phyloP scores from a whole-genome alignment of 768 basidiomycete genomes.

The Amanita thiersii region DNA sequence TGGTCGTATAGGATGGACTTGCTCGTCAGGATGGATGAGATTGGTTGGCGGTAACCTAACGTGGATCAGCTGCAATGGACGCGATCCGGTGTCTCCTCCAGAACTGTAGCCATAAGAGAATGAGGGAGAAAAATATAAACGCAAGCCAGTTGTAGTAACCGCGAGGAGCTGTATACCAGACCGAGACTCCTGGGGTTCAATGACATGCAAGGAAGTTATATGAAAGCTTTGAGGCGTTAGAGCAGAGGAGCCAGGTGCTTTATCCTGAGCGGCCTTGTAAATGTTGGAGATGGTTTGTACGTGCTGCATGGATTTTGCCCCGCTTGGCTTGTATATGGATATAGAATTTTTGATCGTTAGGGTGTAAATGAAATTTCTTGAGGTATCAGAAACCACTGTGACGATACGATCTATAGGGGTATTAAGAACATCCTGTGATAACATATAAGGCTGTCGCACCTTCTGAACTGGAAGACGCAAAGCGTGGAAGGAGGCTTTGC shows the following conservation, averaged over 20 bases:
- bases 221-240: conserved; percentile 64
- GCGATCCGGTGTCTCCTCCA: conserved; percentile 16
- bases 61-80: conserved; percentile 62
- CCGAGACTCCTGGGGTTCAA: conserved; percentile 61
- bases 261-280: conserved; percentile 72
- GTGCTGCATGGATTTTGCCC: conserved; percentile 62
- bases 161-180: conserved; percentile 71
- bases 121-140: conserved; percentile 73
- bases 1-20: conserved; percentile 42
- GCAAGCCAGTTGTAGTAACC: conserved; percentile 72
- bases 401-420: conserved; percentile 57
- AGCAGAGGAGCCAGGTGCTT: conserved; percentile 69
- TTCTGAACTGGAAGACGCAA: conserved; percentile 53
- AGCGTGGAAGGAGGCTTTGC: conserved; percentile 71
- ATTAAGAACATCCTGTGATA: conserved; percentile 5
- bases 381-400: conserved; percentile 55
- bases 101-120: conserved; percentile 38
- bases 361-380: conserved; percentile 72
- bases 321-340: conserved; percentile 53
- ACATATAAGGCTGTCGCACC: conserved; percentile 36
- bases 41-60: conserved; percentile 73
- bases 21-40: conserved; percentile 71
- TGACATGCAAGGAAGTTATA: conserved; percentile 61
- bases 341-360: conserved; percentile 60
- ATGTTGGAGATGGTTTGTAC: conserved; percentile 70